phyloP scores from a whole-genome alignment of 2,329 filamentous ascomycete genomes.

The Pseudogymnoascus sp. region DNA sequence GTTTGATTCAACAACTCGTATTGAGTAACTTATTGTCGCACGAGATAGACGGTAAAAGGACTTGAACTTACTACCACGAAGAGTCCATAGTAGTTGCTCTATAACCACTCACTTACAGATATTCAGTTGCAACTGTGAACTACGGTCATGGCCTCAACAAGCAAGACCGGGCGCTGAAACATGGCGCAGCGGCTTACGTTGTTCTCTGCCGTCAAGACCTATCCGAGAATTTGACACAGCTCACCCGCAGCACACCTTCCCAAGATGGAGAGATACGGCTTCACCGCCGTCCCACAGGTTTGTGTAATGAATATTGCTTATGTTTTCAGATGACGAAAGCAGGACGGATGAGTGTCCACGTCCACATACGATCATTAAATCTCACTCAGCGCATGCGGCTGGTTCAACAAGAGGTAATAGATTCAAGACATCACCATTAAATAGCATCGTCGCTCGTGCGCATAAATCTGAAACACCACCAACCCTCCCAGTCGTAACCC shows the following conservation, averaged over 20 bases:
- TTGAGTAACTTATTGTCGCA: not conserved
- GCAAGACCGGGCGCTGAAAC: not conserved
- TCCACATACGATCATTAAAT: not conserved
- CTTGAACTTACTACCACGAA: not conserved
- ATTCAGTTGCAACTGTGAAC: not conserved
- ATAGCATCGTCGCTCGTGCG: not conserved
- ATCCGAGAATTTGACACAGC: not conserved
- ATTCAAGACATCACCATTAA: slow-evolving; percentile 1
- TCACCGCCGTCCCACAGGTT: not conserved
- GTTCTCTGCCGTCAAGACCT: not conserved
- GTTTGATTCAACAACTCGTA: not conserved
- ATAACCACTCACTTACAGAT: not conserved
- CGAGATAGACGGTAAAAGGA: not conserved
- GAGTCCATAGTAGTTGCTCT: not conserved
- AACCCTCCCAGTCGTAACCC: not conserved
- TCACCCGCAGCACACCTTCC: not conserved
- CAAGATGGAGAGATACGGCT: not conserved
- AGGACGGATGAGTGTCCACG: not conserved
- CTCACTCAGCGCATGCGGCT: not conserved
- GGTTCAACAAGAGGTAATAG: not conserved
- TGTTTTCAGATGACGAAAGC: not conserved
- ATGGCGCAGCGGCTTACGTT: not conserved
- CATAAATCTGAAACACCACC: not conserved
- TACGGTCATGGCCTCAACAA: not conserved
- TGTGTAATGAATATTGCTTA: not conserved